Evolutionary conservation across 495 filamentous ascomycete genomes (phyloP).

Genomic region (Aspergillus coremiiformis): DNA sequence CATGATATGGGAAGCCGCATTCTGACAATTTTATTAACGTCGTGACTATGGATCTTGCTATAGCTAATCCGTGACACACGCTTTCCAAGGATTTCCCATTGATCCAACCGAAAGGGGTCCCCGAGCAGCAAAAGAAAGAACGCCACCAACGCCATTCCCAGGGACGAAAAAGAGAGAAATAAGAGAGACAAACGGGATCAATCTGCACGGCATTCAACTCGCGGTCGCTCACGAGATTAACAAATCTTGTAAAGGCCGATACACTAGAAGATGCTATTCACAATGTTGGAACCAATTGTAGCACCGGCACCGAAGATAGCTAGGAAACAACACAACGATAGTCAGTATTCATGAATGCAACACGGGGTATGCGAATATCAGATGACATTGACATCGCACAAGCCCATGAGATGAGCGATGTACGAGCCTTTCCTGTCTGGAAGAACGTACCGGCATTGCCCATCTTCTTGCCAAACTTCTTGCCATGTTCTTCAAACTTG

Average conservation of each 20-base stretch:
- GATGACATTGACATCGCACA: neutral
- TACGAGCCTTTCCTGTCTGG: conserved; percentile 12
- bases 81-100: neutral
- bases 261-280: conserved; percentile 78
- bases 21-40: neutral
- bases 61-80: neutral
- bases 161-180: conserved; percentile 12
- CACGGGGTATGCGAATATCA: neutral
- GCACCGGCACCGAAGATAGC: conserved; percentile 78
- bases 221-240: neutral
- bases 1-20: neutral
- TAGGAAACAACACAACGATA: conserved; percentile 11
- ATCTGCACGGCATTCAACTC: neutral
- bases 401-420: neutral
- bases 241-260: conserved; percentile 7
- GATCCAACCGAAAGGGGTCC: neutral
- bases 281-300: conserved; percentile 84
- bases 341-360: conserved; percentile 6
- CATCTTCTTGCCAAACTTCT: conserved; percentile 52
- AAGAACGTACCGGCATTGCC: conserved; percentile 46
- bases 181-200: conserved; percentile 1
- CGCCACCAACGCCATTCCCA: conserved; percentile 28
- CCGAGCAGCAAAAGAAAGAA: conserved; percentile 9
- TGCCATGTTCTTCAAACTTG: conserved; percentile 48
- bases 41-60: neutral